Conservation (phyloP, 345 rosid species). For the Citrus sinensis region DNA sequence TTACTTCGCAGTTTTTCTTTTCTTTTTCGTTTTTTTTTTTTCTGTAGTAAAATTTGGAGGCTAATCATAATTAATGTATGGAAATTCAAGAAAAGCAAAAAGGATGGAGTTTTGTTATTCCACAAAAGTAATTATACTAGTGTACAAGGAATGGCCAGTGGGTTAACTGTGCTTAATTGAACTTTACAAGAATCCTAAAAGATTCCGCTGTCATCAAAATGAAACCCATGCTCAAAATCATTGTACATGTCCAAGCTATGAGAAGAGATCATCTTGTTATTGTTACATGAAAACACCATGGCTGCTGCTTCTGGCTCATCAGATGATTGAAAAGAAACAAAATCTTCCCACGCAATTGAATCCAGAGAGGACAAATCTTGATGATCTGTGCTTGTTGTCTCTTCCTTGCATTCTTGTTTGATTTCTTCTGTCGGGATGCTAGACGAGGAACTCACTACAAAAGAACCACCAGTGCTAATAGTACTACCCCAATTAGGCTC, state of each 20-base stretch:
- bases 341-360: conserved; percentile 27
- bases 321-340: conserved; percentile 6
- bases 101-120: neutral
- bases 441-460: neutral
- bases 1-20: neutral
- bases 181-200: neutral
- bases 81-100: neutral
- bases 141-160: too few species aligned
- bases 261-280: neutral
- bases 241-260: neutral
- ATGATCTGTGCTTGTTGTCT: conserved; percentile 10
- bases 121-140: neutral
- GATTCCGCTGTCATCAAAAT: conserved; percentile 15
- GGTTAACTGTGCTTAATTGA: too few species aligned
- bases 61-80: neutral
- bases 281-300: neutral
- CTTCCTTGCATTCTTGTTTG: conserved; percentile 23
- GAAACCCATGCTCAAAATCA: neutral
- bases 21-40: neutral
- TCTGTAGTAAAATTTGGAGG: neutral
- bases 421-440: neutral
- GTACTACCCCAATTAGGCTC: conserved; percentile 3
- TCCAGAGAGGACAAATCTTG: conserved; percentile 7
- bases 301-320: neutral
- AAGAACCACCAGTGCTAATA: neutral